phyloP scores from a whole-genome alignment of 1,284 basidiomycete genomes.

The Exobasidium cylindrosporum region DNA sequence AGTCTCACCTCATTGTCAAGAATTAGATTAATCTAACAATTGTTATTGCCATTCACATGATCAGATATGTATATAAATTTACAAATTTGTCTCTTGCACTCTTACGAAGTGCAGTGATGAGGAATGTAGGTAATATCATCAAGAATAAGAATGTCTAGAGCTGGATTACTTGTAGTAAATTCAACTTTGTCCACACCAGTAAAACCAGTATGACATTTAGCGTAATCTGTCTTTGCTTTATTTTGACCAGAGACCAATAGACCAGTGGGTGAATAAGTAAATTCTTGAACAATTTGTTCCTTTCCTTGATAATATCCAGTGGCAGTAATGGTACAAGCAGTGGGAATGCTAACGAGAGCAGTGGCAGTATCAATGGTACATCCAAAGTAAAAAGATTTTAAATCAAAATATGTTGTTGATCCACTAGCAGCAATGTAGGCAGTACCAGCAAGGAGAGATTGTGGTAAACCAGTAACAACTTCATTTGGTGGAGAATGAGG shows the following conservation, averaged over 20 bases:
- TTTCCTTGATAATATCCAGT: slow-evolving; percentile 5
- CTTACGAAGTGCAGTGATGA: background rate
- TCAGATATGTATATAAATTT: no score
- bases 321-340: background rate
- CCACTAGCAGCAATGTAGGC: background rate
- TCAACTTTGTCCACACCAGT: slow-evolving; percentile 6
- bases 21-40: no score
- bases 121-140: background rate
- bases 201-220: background rate
- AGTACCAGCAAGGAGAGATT: background rate
- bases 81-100: no score
- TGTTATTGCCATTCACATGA: no score
- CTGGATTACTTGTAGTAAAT: background rate
- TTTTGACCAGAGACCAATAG: background rate
- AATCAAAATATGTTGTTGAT: background rate
- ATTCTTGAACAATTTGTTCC: background rate
- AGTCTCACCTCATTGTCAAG: no score
- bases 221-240: background rate
- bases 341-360: background rate
- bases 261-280: background rate
- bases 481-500: background rate
- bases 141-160: background rate
- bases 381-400: background rate
- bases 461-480: background rate
- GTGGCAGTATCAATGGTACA: background rate